Evolutionary conservation across 345 rosid species (phyloP), one percentile per base, ranked within the genome.

Genomic region (Heritiera fomes): DNA sequence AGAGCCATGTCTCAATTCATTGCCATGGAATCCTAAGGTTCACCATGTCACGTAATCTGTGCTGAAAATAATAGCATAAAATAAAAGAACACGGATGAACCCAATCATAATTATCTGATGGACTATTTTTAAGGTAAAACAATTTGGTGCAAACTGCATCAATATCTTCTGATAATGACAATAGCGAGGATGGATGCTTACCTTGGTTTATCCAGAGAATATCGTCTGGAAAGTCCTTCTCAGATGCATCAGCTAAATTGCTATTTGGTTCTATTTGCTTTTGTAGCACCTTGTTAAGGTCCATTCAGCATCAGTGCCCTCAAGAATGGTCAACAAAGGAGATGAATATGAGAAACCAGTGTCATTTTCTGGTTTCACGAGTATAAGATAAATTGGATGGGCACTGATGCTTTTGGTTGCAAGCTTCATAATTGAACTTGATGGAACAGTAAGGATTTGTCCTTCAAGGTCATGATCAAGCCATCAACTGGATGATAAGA

Each of bases 201-300:
- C 78, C 43, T 45, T 20, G 45, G 13, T 58, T 43, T 61, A 20
- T 61, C 56, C 55, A 30, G 2, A 60, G 68, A 41, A 41, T 43
- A 75, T 23, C 69, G 8, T 46, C 78, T 8, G 23, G 69, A 60
- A 61, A 46, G 23, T 60, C 68, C 23, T 46, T 75, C 67, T 58
- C 28, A 17, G 78, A 30, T 46, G 43, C 41, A 60, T 58, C 78
- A 60, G 56, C 69, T 61, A 75, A 58, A 17, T 43, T 75, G 78
- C 41, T 43, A 58, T 43, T 75, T 23, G 23, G 53, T 41, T 75
- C 78, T 75, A 75, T 7, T 60, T 75, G 78, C 78, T 75, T 75
- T 61, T 60, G 55, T 28, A 75, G 68, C 43, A 43, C 28, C 55
- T 59, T 30, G 28, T 60, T 46, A 75, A 75, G 41, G 68, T 61